A percentile compares a stretch with the other conserved stretches of the same genome.
phyloP scores from a whole-genome alignment of 805 yeast genomes.

The Sungouiozyma intestinalis region DNA sequence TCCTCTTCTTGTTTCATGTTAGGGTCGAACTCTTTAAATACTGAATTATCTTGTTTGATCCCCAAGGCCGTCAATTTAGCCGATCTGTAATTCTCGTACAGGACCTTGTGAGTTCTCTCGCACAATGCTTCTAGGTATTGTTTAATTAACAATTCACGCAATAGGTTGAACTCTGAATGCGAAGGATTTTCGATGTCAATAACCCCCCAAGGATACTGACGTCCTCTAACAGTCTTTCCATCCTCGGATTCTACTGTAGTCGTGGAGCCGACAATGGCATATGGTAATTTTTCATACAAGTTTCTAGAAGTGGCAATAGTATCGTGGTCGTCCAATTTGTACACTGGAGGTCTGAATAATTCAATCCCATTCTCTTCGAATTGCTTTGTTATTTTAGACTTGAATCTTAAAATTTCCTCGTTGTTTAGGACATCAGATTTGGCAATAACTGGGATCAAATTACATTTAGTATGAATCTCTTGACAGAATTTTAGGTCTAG shows the following conservation, averaged over 20 bases:
- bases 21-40: slow-evolving; percentile 94
- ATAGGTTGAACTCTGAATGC: slow-evolving; percentile 83
- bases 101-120: slow-evolving; percentile 63
- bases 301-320: slow-evolving; percentile 53
- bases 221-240: slow-evolving; percentile 79
- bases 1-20: slow-evolving; percentile 88
- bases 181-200: slow-evolving; percentile 91
- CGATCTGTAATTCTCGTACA: slow-evolving; percentile 86
- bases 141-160: slow-evolving; percentile 81
- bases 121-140: slow-evolving; percentile 89
- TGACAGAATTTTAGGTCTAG: slow-evolving; percentile 84
- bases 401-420: slow-evolving; percentile 70
- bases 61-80: slow-evolving; percentile 74
- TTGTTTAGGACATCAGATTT: slow-evolving; percentile 89
- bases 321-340: slow-evolving; percentile 80
- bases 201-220: slow-evolving; percentile 94
- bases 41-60: slow-evolving; percentile 81
- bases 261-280: slow-evolving; percentile 91
- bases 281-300: slow-evolving; percentile 67
- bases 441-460: slow-evolving; percentile 89
- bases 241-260: slow-evolving; percentile 69
- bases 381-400: slow-evolving; percentile 68
- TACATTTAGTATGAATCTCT: slow-evolving; percentile 80
- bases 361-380: slow-evolving; percentile 63
- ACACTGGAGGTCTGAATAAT: slow-evolving; percentile 65